phyloP scores from a whole-genome alignment of 169 alveolate species.

The Eimeria falciformis region DNA sequence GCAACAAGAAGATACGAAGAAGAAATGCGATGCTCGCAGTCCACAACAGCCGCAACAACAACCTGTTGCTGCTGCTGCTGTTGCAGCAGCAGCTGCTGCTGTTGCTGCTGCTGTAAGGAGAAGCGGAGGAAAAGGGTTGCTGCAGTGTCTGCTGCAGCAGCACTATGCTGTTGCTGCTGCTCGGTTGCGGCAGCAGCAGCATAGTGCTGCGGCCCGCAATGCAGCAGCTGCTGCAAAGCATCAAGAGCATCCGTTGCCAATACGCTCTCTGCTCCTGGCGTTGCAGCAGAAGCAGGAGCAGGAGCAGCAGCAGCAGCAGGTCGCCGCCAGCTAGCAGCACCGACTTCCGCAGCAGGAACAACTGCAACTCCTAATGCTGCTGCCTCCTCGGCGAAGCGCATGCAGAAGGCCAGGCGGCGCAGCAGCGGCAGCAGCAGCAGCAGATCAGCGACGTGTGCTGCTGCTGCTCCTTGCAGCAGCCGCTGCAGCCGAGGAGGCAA shows the following conservation, averaged over 20 bases:
- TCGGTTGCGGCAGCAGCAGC: slow-evolving; percentile 28
- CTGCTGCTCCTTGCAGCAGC: slow-evolving; percentile 56
- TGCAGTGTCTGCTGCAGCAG: slow-evolving; percentile 18
- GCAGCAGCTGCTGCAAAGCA: slow-evolving; percentile 55
- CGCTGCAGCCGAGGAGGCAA: slow-evolving; percentile 74
- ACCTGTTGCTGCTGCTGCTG: slow-evolving; percentile 44
- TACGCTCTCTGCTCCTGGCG: slow-evolving; percentile 10
- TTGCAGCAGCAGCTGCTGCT: background rate
- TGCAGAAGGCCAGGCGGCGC: slow-evolving; percentile 57
- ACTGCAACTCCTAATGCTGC: slow-evolving; percentile 36
- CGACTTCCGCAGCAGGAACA: slow-evolving; percentile 57
- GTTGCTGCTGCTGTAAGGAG: slow-evolving; percentile 42
- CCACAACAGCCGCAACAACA: slow-evolving; percentile 31
- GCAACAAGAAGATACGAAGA: slow-evolving; percentile 37
- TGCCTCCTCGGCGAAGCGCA: slow-evolving; percentile 50
- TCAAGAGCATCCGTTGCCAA: slow-evolving; percentile 37
- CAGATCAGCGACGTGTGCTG: slow-evolving; percentile 39
- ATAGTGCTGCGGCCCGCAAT: background rate
- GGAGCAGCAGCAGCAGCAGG: slow-evolving; percentile 24
- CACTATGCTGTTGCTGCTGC: slow-evolving; percentile 1
- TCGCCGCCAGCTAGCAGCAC: slow-evolving; percentile 25
- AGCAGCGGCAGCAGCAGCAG: slow-evolving; percentile 74
- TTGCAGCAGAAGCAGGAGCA: slow-evolving; percentile 39
- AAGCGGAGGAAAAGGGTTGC: slow-evolving; percentile 34
- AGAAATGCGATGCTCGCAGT: background rate